Base-by-base conservation (phyloP, 805 yeast species). In the Candida chilensis region DNA sequence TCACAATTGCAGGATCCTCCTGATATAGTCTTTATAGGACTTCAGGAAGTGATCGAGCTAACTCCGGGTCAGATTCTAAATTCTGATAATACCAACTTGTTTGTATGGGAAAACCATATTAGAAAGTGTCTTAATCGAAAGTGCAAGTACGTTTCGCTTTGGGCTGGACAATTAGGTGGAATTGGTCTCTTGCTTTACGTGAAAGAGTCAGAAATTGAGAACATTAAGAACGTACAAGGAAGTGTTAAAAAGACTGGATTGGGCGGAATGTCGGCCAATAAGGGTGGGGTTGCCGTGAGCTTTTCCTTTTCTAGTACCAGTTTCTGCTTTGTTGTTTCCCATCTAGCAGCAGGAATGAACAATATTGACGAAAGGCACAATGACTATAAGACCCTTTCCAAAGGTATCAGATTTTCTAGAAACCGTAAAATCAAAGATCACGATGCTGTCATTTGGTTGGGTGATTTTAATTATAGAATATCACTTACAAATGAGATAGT, bases 381-480 rank as follows among this genome's bases (percentile, higher is more conserved):
- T 39, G 94, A 92, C 48, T 85, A 83, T 42, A 84, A 84, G 39
- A 74, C 88, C 1, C 78, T 92, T 19, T 64, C 78, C 2, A 76
- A 72, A 34, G 84, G 83, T 5, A 61, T 82, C 18, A 60, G 74
- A 34, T 83, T 83, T 47, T 66, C 75, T n/a, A 67, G 54, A 38
- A 67, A 69, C 39, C 60, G 72, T 32, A 64, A 60, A 32, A 71
- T 86, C 3, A 65, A 70, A 30, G 94, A 86, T 41, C 92, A 82
- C 44, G 95, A 90, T 44, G 74, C 77, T 14, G 67, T 88, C 11
- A 71, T 92, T 11, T 86, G 96, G 87, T 65, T 84, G 54, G 98
- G 98, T 5, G 98, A 92, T 53, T 78, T 94, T 54, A 92, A 92
- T 50, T 92, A 79, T 53, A 67, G 98, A 40, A 76, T 92, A 24